Evolutionary conservation across 129 eudicot genomes (phyloP), one percentile per base, ranked within the genome.

Genomic region (Escallonia rubra): DNA sequence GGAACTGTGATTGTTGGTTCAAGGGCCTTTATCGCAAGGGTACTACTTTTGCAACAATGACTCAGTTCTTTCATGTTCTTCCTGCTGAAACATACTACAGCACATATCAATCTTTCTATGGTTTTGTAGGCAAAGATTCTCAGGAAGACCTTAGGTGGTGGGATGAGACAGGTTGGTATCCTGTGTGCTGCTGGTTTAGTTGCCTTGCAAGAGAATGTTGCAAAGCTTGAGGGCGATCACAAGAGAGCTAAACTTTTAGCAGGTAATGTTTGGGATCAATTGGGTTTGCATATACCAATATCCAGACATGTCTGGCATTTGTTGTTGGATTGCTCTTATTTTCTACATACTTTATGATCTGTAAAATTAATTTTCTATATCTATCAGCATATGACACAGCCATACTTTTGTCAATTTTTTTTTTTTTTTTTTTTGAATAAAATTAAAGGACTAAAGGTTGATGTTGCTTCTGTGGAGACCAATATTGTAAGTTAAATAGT

Each of bases 101-200:
- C 1, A 46, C 55, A 11, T 4, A 54, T 2, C 2, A 54, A 42
- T 64, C 43, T 58, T 54, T 49, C 3, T 60, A 67, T n/a, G 8
- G 51, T 69, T 67, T 14, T 49, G 1, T 61, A 93, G 99, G 99
- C 99, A 43, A 93, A 74, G 74, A 84, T 72, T 65, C 72, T 89
- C 47, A 76, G 99, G 82, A 93, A 93, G 83, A 93, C 99, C 15
- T 82, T 93, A 58, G 99, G 99, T 42, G 99, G 99, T 68, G 99
- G 83, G 62, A 93, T 93, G 99, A 89, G 99, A 78, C 99, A 89
- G 78, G 82, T 89, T 11, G 99, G 99, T 57, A 77, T 89, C 73
- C 74, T 93, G 48, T 93, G 99, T 60, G 99, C 96, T 71, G 99
- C 99, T 80, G 99, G 92, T 67, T 74, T 89, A 14, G 88, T 86